These are phyloP conservation scores for Circinella minor DNA, from an alignment of 371 early-diverging fungal species.

Conservation along the genomic window DNA sequence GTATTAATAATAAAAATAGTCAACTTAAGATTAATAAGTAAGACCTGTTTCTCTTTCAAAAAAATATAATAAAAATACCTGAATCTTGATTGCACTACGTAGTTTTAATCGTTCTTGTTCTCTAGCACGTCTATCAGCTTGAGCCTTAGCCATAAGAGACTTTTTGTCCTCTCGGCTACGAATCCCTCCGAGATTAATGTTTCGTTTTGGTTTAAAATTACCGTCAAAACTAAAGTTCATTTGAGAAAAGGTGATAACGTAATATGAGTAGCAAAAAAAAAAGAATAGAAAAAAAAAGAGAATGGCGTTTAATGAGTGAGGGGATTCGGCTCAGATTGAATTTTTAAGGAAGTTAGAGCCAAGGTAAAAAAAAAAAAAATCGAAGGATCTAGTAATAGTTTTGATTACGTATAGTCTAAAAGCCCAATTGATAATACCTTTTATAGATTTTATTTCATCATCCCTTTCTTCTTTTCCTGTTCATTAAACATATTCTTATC, in stretches of 20 bases:
- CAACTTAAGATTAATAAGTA: too few relatives aligned
- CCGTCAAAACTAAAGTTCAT: conserved; percentile 75
- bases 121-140: conserved; percentile 74
- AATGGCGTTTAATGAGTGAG: neutral
- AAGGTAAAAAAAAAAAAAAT: too few relatives aligned
- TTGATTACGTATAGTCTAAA: too few relatives aligned
- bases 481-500: too few relatives aligned
- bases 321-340: neutral
- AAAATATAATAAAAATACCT: conserved; percentile 50
- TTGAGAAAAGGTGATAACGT: neutral
- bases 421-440: too few relatives aligned
- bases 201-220: conserved; percentile 67
- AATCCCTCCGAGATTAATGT: conserved; percentile 84
- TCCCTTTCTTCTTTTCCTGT: too few relatives aligned
- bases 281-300: neutral
- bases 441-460: too few relatives aligned
- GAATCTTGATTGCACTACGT: conserved; percentile 67
- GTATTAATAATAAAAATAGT: neutral
- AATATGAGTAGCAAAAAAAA: neutral
- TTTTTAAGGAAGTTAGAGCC: too few relatives aligned
- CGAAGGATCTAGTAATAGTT: too few relatives aligned
- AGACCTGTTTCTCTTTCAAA: neutral
- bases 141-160: conserved; percentile 72
- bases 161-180: conserved; percentile 66
- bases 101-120: conserved; percentile 70